Conservation (phyloP, 306 rosid species). For the Mimosa pudica region DNA sequence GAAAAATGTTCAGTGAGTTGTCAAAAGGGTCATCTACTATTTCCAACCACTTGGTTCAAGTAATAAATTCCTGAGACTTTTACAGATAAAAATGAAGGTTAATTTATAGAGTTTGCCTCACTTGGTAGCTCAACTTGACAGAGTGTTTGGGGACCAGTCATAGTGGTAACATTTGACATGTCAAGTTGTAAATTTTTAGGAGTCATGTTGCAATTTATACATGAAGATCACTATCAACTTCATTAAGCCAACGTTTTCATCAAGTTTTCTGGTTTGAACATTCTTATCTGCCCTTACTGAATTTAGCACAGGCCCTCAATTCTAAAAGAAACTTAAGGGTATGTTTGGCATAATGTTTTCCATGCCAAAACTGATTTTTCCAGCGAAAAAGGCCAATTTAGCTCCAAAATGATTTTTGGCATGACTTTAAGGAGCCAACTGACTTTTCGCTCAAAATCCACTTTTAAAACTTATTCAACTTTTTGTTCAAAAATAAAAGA, state of each 20-base stretch:
- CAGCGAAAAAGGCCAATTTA: no score
- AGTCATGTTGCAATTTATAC: neutral
- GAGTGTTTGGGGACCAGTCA: neutral
- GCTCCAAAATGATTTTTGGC: no score
- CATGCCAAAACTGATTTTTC: no score
- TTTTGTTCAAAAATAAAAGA: no score
- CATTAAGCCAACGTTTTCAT: neutral
- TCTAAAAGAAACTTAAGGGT: neutral
- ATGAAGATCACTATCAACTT: neutral
- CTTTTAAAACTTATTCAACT: no score
- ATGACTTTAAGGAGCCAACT: no score
- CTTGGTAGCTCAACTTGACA: neutral
- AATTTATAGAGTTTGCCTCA: constrained; percentile 6
- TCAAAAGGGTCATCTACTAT: neutral
- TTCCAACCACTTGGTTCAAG: constrained; percentile 2
- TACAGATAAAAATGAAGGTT: neutral
- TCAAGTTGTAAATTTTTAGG: neutral
- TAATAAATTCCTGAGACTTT: neutral
- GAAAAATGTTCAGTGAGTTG: neutral
- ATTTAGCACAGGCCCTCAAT: neutral
- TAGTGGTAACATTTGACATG: neutral
- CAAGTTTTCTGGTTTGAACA: neutral
- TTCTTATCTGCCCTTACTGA: neutral
- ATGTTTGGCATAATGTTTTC: no score
- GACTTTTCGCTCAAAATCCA: no score